phyloP scores from a whole-genome alignment of 306 rosid species.

The Styphnolobium japonicum region DNA sequence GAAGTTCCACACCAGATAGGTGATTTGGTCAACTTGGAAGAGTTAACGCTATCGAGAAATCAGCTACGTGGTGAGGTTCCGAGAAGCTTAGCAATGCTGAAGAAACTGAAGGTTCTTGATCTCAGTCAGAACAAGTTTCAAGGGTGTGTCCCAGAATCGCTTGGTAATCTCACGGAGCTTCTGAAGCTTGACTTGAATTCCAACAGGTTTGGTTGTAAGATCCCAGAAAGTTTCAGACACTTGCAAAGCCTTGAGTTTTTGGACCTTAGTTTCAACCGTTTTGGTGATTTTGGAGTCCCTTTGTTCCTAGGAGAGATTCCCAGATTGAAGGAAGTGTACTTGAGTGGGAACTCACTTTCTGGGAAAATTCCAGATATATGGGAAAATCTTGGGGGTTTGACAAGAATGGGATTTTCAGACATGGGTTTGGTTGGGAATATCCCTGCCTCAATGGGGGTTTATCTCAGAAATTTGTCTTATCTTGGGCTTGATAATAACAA shows the following conservation, averaged over 20 bases:
- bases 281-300: conserved; percentile 66
- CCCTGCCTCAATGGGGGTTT: conserved; percentile 67
- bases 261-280: conserved; percentile 70
- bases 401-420: conserved; percentile 59
- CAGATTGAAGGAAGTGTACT: conserved; percentile 52
- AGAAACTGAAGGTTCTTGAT: conserved; percentile 59
- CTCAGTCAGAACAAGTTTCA: conserved; percentile 50
- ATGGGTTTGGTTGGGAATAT: conserved; percentile 64
- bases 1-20: conserved; percentile 29
- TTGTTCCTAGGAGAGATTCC: conserved; percentile 47
- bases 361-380: conserved; percentile 78
- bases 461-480: conserved; percentile 54
- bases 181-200: conserved; percentile 68
- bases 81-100: conserved; percentile 26
- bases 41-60: conserved; percentile 64
- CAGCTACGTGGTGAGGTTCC: conserved; percentile 49
- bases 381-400: conserved; percentile 51
- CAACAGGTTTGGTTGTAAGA: conserved; percentile 49
- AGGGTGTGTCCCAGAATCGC: conserved; percentile 37
- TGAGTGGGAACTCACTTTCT: conserved; percentile 71
- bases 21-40: conserved; percentile 43
- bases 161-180: conserved; percentile 51
- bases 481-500: conserved; percentile 70
- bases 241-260: conserved; percentile 48
- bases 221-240: conserved; percentile 51